Evolutionary conservation across 2,329 filamentous ascomycete species (phyloP).

Genomic region (Microsporum ferrugineum): DNA sequence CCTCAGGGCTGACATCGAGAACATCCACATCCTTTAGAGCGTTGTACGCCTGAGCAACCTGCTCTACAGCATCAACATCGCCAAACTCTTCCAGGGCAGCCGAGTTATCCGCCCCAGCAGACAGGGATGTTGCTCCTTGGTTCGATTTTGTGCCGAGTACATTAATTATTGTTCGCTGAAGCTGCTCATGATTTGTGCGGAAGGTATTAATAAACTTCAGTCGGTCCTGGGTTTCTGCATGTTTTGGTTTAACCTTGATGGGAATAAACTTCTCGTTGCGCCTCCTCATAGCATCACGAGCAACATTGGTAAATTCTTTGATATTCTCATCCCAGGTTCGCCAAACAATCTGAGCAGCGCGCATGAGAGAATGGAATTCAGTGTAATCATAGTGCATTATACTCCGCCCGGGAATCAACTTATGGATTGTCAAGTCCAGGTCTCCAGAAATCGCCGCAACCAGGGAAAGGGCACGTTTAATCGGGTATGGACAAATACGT

Average conservation of each 20-base stretch:
- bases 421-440: conserved; percentile 74
- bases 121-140: conserved; percentile 39
- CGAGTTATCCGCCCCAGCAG: conserved; percentile 44
- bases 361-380: conserved; percentile 80
- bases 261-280: conserved; percentile 97
- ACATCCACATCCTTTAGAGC: conserved; percentile 90
- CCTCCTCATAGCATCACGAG: conserved; percentile 83
- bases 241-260: conserved; percentile 85
- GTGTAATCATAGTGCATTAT: conserved; percentile 86
- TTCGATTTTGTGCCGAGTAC: conserved; percentile 71
- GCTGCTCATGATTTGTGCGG: conserved; percentile 91
- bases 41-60: conserved; percentile 89
- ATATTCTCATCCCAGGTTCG: conserved; percentile 87
- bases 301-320: conserved; percentile 96
- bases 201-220: conserved; percentile 92
- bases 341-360: conserved; percentile 74
- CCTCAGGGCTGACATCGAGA: conserved; percentile 79
- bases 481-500: conserved; percentile 89
- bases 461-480: conserved; percentile 79
- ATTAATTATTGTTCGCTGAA: conserved; percentile 90
- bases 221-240: conserved; percentile 78
- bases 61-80: conserved; percentile 91
- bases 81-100: conserved; percentile 87
- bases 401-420: conserved; percentile 70
- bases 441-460: conserved; percentile 95